Evolutionary conservation across 345 rosid species (phyloP).

Genomic region (Syzygium jambos): DNA sequence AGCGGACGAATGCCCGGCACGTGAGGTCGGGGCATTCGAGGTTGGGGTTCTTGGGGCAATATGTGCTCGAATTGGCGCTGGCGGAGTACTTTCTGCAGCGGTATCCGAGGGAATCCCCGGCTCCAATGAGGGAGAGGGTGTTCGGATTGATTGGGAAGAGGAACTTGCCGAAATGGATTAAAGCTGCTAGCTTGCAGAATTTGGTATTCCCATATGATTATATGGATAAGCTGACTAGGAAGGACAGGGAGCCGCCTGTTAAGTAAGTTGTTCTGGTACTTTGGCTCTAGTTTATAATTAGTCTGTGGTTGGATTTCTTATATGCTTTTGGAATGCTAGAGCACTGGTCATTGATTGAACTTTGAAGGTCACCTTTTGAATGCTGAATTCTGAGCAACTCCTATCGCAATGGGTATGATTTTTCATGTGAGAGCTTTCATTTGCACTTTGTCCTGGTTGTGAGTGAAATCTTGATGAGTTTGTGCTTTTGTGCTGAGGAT

Average conservation of each 20-base stretch:
- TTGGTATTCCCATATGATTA: conserved; percentile 91
- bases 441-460: background rate
- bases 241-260: conserved; percentile 78
- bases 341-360: background rate
- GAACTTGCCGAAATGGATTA: conserved; percentile 75
- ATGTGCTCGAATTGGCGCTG: conserved; percentile 78
- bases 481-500: background rate
- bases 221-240: conserved; percentile 59
- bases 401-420: background rate
- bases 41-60: conserved; percentile 78
- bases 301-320: background rate
- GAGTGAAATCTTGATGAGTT: background rate
- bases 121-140: conserved; percentile 91
- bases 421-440: background rate
- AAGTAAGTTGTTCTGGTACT: conserved; percentile 49
- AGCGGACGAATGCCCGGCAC: conserved; percentile 74
- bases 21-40: conserved; percentile 83
- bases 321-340: background rate
- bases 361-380: background rate
- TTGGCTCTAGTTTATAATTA: background rate
- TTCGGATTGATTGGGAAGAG: conserved; percentile 92
- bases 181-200: conserved; percentile 81
- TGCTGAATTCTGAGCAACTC: background rate
- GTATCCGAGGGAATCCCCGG: conserved; percentile 87
- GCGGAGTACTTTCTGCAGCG: conserved; percentile 83